These are phyloP conservation scores for Endocalyx cinctus DNA, from an alignment of 2,329 filamentous ascomycete genomes.

Conservation along the genomic window DNA sequence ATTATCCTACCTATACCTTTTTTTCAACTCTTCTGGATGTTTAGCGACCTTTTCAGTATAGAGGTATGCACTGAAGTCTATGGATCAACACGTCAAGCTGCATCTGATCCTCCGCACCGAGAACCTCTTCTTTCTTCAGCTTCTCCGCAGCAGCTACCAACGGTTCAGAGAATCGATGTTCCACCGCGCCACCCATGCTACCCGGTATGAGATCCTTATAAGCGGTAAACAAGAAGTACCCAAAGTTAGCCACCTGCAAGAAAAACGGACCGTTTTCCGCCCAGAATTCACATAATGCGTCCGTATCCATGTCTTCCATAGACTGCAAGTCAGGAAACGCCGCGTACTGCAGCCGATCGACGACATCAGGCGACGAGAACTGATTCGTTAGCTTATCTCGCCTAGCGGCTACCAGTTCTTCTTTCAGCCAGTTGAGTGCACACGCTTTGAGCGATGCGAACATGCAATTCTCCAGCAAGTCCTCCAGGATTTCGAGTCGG, in stretches of 20 bases:
- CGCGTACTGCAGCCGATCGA: slow-evolving; percentile 57
- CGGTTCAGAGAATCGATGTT: slow-evolving; percentile 55
- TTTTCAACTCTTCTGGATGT: too few relatives aligned
- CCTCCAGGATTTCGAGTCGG: slow-evolving; percentile 57
- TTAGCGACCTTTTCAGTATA: too few relatives aligned
- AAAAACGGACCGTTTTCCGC: slow-evolving; percentile 48
- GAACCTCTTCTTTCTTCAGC: slow-evolving; percentile 24
- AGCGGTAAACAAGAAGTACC: slow-evolving; percentile 49
- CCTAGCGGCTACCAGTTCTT: slow-evolving; percentile 51
- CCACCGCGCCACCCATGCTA: slow-evolving; percentile 53
- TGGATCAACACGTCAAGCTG: slow-evolving; percentile 39
- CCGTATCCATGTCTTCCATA: slow-evolving; percentile 36
- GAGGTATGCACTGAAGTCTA: too few relatives aligned
- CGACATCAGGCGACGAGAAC: slow-evolving; percentile 50
- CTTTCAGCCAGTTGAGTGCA: slow-evolving; percentile 59
- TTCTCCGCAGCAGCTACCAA: slow-evolving; percentile 37
- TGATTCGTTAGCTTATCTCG: slow-evolving; percentile 23
- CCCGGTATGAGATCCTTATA: slow-evolving; percentile 46
- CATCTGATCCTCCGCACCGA: slow-evolving; percentile 29
- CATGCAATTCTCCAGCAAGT: slow-evolving; percentile 61
- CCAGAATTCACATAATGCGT: slow-evolving; percentile 48
- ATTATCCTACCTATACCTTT: too few relatives aligned
- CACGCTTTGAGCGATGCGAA: slow-evolving; percentile 59
- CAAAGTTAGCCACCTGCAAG: slow-evolving; percentile 58
- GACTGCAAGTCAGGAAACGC: slow-evolving; percentile 54